Base-by-base conservation (phyloP, 75 land plant species). In the Selaginella tamariscina region DNA sequence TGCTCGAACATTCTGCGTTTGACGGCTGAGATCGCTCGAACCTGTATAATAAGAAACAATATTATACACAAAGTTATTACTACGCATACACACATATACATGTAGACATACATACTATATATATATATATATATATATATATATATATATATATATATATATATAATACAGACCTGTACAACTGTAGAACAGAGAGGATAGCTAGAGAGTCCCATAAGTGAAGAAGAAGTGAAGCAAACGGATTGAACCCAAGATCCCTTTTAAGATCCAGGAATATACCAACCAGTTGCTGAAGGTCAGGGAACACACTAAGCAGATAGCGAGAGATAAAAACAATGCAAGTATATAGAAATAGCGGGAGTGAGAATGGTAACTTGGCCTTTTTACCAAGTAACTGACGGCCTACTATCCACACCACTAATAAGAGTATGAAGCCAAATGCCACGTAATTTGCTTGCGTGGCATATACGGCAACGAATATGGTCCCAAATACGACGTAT, bases 391-490 rank as follows among this genome's bases (percentile, higher is more conserved):
- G 78, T 32, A 91, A 65, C 70, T 95, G 99, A 31, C 99, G 87
- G 63, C 99, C 99, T 75, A 83, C 79, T 9, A 95, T 84, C 99
- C 99, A 95, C 57, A 88, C 31, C 1, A 91, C 79, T 11, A 95
- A 89, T 57, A 87, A 82, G 66, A 77, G 70, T 22, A 91, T 73
- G 68, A 87, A 95, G 0, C 99, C 99, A 77, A 95, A 84, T 18
- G 99, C 80, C 62, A 85, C 73, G 69, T 88, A 91, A 69, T 91
- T 95, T 55, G 92, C 89, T 30, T 11, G 69, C 71, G 90, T 84
- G 21, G 75, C 24, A 68, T 91, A 95, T 23, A 95, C 74, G 1
- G 86, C 77, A 32, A 84, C 33, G 27, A 95, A 89, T 64, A 95
- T 83, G 29, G 99, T 91, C 56, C 81, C 23, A 70, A 75, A 82